These are phyloP conservation scores for Coprinopsis sp. DNA, from an alignment of 768 basidiomycete genomes.

Conservation along the genomic window DNA sequence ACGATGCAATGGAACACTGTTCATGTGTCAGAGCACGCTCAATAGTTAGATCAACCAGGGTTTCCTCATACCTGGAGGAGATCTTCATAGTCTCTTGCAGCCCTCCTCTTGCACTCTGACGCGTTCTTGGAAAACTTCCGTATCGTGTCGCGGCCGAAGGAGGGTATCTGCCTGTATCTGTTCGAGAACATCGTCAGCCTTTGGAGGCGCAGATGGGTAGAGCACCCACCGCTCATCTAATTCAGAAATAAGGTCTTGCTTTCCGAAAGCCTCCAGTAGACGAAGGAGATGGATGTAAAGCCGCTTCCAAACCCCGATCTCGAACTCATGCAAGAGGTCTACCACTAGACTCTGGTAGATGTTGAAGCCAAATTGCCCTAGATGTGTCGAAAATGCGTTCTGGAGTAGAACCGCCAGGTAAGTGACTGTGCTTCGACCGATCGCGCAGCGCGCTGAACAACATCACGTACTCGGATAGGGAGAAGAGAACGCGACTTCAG, in stretches of 20 bases:
- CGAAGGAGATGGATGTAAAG: slow-evolving; percentile 33
- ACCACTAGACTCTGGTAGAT: slow-evolving; percentile 26
- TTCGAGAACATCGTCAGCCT: slow-evolving; percentile 24
- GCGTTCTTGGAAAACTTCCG: no score
- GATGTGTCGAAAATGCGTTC: slow-evolving; percentile 28
- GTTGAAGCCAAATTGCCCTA: slow-evolving; percentile 17
- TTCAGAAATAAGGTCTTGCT: slow-evolving; percentile 15
- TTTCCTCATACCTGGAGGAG: slow-evolving; percentile 33
- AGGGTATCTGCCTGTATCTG: no score
- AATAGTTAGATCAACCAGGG: not conserved
- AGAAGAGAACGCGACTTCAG: no score
- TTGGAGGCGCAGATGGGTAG: slow-evolving; percentile 26
- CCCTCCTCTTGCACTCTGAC: slow-evolving; percentile 27
- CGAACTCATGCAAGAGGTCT: slow-evolving; percentile 36
- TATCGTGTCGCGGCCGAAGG: no score
- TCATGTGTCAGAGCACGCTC: not conserved
- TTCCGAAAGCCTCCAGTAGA: slow-evolving; percentile 24
- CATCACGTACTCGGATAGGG: no score
- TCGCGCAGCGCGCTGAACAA: no score
- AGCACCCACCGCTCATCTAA: slow-evolving; percentile 22
- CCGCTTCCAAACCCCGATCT: slow-evolving; percentile 35
- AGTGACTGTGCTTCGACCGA: no score
- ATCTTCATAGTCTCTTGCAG: slow-evolving; percentile 34
- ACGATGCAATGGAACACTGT: slow-evolving; percentile 32
- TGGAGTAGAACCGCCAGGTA: slow-evolving; percentile 12